These are phyloP conservation scores for Metschnikowia kunwiensis DNA, from an alignment of 805 yeast genomes.

Conservation along the genomic window DNA sequence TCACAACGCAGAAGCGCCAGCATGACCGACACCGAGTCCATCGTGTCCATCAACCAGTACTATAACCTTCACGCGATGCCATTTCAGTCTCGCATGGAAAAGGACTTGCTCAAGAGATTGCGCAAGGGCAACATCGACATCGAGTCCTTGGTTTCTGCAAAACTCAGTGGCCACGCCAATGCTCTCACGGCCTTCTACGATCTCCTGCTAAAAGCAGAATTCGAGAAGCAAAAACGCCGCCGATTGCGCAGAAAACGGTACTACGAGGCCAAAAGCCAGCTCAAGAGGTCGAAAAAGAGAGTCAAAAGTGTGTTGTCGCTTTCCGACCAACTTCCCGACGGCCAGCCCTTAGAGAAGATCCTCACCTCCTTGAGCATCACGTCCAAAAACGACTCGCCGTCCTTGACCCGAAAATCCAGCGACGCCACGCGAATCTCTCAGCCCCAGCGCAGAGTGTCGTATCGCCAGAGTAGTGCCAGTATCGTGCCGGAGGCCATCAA, in stretches of 20 bases:
- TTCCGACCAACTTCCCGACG: constrained; percentile 26
- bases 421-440: constrained; percentile 2
- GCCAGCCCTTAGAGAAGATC: constrained; percentile 39
- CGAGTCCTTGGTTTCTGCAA: constrained; percentile 55
- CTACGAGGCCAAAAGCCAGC: constrained; percentile 31
- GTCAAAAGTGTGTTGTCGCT: constrained; percentile 38
- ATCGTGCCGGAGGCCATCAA: not conserved
- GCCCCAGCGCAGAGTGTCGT: constrained; percentile 1
- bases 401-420: constrained; percentile 8
- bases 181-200: constrained; percentile 75
- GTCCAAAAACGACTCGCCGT: constrained; percentile 20
- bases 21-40: constrained; percentile 30
- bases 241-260: constrained; percentile 32
- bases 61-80: constrained; percentile 35
- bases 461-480: not conserved
- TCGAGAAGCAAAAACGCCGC: constrained; percentile 30
- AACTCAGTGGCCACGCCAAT: constrained; percentile 60
- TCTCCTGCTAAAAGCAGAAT: constrained; percentile 55
- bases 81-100: constrained; percentile 62
- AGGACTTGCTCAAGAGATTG: constrained; percentile 55
- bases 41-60: constrained; percentile 39
- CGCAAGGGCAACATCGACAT: constrained; percentile 62
- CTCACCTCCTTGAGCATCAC: constrained; percentile 35
- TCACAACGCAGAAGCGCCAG: constrained; percentile 17
- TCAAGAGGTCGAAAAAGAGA: constrained; percentile 29